Evolutionary conservation across 2,329 filamentous ascomycete species (phyloP).

Genomic region (Arthrobotrys sphaeroides): DNA sequence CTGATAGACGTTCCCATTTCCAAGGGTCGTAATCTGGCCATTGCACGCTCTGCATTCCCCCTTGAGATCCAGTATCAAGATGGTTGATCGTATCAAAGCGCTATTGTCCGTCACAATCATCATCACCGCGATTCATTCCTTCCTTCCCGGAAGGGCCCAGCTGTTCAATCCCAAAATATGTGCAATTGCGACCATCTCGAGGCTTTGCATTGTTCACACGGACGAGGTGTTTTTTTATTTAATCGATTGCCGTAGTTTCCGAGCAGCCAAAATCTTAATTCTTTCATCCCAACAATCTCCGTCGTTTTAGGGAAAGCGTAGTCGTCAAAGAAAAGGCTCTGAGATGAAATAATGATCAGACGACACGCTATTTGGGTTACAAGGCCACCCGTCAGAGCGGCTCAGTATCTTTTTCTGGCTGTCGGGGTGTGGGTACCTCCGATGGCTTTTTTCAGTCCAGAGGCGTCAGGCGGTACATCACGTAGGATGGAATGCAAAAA

Average conservation of each 20-base stretch:
- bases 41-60: slow-evolving; percentile 26
- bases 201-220: slow-evolving; percentile 20
- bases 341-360: slow-evolving; percentile 47
- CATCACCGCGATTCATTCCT: neutral
- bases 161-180: neutral
- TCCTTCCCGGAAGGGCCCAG: neutral
- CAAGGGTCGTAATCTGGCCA: slow-evolving; percentile 28
- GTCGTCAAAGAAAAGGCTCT: slow-evolving; percentile 15
- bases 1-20: slow-evolving; percentile 17
- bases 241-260: slow-evolving; percentile 49
- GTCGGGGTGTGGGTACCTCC: slow-evolving; percentile 29
- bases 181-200: neutral
- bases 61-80: slow-evolving; percentile 31
- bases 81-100: slow-evolving; percentile 40
- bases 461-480: slow-evolving; percentile 44
- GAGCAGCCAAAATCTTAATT: slow-evolving; percentile 50
- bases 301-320: slow-evolving; percentile 42
- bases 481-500: slow-evolving; percentile 31
- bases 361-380: slow-evolving; percentile 40
- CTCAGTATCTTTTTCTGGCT: slow-evolving; percentile 34
- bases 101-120: slow-evolving; percentile 13
- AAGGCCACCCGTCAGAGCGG: slow-evolving; percentile 47
- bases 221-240: slow-evolving; percentile 27
- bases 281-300: slow-evolving; percentile 49
- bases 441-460: slow-evolving; percentile 13